Conservation (phyloP, 805 yeast species). For the Lipomyces yamanashiensis region DNA sequence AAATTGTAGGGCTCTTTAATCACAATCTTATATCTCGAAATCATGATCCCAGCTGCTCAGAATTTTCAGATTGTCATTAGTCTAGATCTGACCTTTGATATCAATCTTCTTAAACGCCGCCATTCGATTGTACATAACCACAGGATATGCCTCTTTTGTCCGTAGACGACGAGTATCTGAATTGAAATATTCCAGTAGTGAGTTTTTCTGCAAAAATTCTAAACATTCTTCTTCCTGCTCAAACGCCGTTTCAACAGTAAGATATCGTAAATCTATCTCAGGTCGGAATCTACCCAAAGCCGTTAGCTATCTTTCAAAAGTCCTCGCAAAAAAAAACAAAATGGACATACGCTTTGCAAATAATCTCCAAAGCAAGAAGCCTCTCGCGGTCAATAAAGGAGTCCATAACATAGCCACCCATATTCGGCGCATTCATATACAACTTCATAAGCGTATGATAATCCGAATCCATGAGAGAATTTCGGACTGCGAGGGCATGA, state of each 20-base stretch:
- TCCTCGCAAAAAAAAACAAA: background rate
- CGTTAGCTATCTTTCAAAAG: background rate
- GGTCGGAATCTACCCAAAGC: conserved; percentile 43
- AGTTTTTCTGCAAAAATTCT: conserved; percentile 22
- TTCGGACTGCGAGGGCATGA: conserved; percentile 49
- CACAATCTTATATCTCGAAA: no score
- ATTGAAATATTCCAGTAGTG: conserved; percentile 8
- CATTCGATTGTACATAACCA: conserved; percentile 48
- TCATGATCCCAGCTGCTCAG: background rate
- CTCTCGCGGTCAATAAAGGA: conserved; percentile 64
- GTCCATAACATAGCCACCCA: conserved; percentile 54
- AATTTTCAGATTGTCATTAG: background rate
- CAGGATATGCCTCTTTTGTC: conserved; percentile 42
- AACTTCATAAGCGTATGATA: conserved; percentile 59
- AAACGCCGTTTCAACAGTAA: conserved; percentile 46
- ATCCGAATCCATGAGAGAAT: conserved; percentile 50
- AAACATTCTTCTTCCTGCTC: conserved; percentile 44
- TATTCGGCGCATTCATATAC: conserved; percentile 49
- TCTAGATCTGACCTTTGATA: conserved; percentile 78
- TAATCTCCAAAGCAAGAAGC: conserved; percentile 57
- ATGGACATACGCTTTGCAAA: conserved; percentile 55
- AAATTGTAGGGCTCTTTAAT: no score
- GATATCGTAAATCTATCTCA: conserved; percentile 37
- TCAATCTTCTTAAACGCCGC: conserved; percentile 65
- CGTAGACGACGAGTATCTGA: conserved; percentile 24